Base-by-base conservation (phyloP, 129 eudicot genomes). In the Flaveria sonorensis region DNA sequence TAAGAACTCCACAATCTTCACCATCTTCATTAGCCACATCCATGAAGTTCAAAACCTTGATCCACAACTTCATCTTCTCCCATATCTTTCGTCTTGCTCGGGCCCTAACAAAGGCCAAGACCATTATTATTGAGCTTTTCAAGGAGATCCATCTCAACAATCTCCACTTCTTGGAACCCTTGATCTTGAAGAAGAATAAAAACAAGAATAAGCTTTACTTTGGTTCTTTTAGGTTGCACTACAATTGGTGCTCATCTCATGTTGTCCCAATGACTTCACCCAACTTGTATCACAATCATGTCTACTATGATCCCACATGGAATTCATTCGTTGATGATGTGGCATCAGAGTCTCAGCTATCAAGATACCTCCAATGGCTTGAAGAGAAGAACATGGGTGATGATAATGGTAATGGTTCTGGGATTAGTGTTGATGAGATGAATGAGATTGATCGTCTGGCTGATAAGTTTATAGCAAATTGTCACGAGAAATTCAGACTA, bases 171-270 rank as follows among this genome's bases (percentile, higher is more conserved):
- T 59, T 83, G 16, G 83, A 86, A 60, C 83, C 86, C 55, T 30
- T 83, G 16, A 52, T 51, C 57, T 74, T 82, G 65, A 80, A 46
- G 72, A 87, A 77, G 63, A 84, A 86, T 77, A 87, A 82, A 57
- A 82, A 75, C 80, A 82, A 84, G 63, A 89, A 86, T 10, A 95
- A 91, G 73, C 84, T 91, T 40, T 85, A 87, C 30, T 86, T 88
- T 61, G 97, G 96, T 12, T 95, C 99, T 0, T 95, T 95, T 83
- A 85, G 99, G 67, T 73, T 95, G 50, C 96, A 95, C 60, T 95
- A 95, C 80, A 95, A 95, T 70, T 95, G 99, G 99, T 89, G 97
- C 55, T 89, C 99, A 15, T 89, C 97, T 18, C 97, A 89, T 74
- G 97, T 87, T 40, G 73, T 91, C 70, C 99, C 99, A 26, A 75